Evolutionary conservation across 2,329 filamentous ascomycete genomes (phyloP).

Genomic region (Colletotrichum orbiculare): DNA sequence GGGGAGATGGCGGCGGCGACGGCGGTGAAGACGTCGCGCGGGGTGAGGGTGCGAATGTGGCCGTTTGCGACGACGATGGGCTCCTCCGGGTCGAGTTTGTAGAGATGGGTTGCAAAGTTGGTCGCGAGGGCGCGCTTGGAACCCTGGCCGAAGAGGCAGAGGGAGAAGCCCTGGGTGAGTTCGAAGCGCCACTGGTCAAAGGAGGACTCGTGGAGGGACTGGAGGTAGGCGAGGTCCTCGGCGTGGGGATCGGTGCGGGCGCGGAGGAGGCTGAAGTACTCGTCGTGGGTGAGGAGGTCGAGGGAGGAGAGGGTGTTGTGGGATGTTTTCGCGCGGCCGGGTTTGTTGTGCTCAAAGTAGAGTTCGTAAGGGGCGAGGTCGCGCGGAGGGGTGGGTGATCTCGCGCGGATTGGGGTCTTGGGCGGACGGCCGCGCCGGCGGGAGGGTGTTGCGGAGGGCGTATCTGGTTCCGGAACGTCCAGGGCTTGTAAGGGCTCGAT

Average conservation of each 20-base stretch:
- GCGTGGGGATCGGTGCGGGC: conserved; percentile 76
- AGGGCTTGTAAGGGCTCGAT: conserved; percentile 45
- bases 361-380: conserved; percentile 88
- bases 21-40: conserved; percentile 77
- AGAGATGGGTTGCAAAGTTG: conserved; percentile 78
- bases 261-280: conserved; percentile 81
- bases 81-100: conserved; percentile 59
- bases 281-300: conserved; percentile 85
- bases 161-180: conserved; percentile 84
- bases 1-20: conserved; percentile 72
- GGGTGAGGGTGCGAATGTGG: conserved; percentile 74
- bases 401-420: conserved; percentile 57
- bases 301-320: conserved; percentile 84
- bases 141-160: conserved; percentile 93
- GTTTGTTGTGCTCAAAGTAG: conserved; percentile 93
- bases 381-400: conserved; percentile 81
- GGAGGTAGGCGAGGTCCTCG: conserved; percentile 76
- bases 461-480: conserved; percentile 45
- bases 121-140: conserved; percentile 84
- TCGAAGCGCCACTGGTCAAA: conserved; percentile 96
- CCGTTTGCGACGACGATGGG: conserved; percentile 89
- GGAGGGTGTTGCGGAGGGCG: conserved; percentile 62
- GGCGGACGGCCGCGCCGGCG: conserved; percentile 50
- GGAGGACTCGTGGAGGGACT: conserved; percentile 79
- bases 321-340: conserved; percentile 84